Evolutionary conservation across 331 rosid genomes (phyloP), one percentile per base, ranked within the genome.

Genomic region (Quercus tomentella): DNA sequence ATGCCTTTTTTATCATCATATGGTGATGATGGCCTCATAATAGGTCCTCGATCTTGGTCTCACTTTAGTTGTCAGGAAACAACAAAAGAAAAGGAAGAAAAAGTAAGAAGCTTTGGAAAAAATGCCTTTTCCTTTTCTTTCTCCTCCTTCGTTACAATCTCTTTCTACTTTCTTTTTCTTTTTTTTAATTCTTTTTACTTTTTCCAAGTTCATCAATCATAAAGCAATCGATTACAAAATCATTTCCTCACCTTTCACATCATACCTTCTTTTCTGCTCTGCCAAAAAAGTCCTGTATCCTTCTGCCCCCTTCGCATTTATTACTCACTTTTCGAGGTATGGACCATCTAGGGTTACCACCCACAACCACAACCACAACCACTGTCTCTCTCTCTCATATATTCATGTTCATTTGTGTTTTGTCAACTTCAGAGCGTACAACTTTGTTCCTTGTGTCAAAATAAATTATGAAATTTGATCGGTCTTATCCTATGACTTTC

Each of bases 191-290:
- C 12, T 8, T 8, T 41, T 41, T 41, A 41, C 45, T 41, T 88
- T 81, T 82, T 79, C 61, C 71, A 71, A 70, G 74, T 78, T 88
- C n/a, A 77, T 82, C 94, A 92, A 94, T 94, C 94, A 91, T 93
- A 92, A 89, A 93, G 93, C 96, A 90, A 90, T 93, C 92, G 97
- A 93, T 93, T 92, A 93, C 97, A 93, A 90, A 93, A 91, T 93
- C 88, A 93, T 93, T 87, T 93, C 84, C 84, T 88, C 80, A 83
- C 86, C 90, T 81, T 82, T 89, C 93, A 86, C 93, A 89, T 90
- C 94, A 84, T 1, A 63, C 84, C 79, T 73, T 73, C 87, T 82
- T 86, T 87, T 84, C 89, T 83, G 75, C 81, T 82, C 87, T 86
- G 90, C 89, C 93, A 83, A 79, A 86, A 10, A 74, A 82, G 85